These are phyloP conservation scores for Albizia julibrissin DNA, from an alignment of 306 rosid genomes.

Conservation along the genomic window DNA sequence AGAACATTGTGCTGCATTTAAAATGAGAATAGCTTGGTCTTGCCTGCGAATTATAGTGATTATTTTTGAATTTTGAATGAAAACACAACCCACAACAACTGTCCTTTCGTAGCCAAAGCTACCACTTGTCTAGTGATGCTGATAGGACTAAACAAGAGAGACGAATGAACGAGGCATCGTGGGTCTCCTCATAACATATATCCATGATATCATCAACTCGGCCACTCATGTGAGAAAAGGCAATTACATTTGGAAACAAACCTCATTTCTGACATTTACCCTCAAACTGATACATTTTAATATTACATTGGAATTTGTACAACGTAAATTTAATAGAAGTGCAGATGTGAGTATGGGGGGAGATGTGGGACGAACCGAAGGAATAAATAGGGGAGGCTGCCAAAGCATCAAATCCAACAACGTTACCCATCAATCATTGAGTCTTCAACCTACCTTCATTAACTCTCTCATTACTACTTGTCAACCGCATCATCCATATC, in stretches of 20 bases:
- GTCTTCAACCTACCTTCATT: constrained; percentile 17
- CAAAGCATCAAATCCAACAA: constrained; percentile 38
- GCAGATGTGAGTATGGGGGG: not conserved
- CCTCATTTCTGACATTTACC: not conserved
- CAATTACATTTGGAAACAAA: too few relatives aligned
- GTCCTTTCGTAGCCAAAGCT: too few relatives aligned
- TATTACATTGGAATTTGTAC: not conserved
- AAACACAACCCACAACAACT: too few relatives aligned
- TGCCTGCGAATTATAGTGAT: too few relatives aligned
- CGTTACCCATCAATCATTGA: not conserved
- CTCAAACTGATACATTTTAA: too few relatives aligned
- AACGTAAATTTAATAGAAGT: not conserved
- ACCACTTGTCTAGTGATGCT: too few relatives aligned
- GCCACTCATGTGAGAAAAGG: too few relatives aligned
- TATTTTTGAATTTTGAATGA: too few relatives aligned
- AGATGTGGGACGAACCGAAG: not conserved
- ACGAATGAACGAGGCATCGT: not conserved
- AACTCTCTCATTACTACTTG: constrained; percentile 42
- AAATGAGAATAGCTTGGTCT: too few relatives aligned
- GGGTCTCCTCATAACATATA: too few relatives aligned
- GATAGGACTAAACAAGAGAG: not conserved
- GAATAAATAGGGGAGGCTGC: constrained; percentile 18
- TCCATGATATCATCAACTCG: too few relatives aligned
- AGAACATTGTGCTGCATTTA: too few relatives aligned
- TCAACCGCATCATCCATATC: constrained; percentile 30